Conservation (phyloP, 352 stramenopile genomes). For the Pythium chondricola region DNA sequence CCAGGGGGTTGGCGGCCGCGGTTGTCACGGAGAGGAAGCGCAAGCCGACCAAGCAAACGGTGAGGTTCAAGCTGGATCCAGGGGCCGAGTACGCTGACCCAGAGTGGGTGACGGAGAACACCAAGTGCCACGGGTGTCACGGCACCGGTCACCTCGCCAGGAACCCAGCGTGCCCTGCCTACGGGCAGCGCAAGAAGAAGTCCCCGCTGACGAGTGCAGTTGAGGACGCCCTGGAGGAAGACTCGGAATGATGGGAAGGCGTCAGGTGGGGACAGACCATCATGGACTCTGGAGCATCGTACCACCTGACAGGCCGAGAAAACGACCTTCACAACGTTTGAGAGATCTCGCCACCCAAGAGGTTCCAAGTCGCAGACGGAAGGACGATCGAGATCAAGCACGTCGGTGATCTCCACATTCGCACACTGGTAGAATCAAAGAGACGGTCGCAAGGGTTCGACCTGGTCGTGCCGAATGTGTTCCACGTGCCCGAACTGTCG, state of each 20-base stretch:
- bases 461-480: neutral
- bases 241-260: neutral
- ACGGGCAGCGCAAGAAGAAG: too few species aligned
- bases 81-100: neutral
- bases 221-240: neutral
- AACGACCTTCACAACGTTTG: neutral
- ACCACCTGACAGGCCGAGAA: constrained; percentile 1
- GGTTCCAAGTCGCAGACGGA: neutral
- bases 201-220: neutral
- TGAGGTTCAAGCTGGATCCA: too few species aligned
- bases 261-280: neutral
- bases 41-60: too few species aligned
- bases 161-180: neutral
- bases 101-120: neutral
- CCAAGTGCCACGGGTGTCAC: neutral
- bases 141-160: neutral
- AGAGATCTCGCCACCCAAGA: neutral
- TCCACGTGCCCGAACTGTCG: neutral
- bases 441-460: neutral
- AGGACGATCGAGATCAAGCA: neutral
- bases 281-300: neutral
- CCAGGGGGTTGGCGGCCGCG: too few species aligned
- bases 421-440: neutral
- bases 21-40: too few species aligned
- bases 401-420: neutral